Evolutionary conservation across 495 filamentous ascomycete genomes (phyloP), one percentile per base, ranked within the genome.

Genomic region (Talaromyces wortmannii): DNA sequence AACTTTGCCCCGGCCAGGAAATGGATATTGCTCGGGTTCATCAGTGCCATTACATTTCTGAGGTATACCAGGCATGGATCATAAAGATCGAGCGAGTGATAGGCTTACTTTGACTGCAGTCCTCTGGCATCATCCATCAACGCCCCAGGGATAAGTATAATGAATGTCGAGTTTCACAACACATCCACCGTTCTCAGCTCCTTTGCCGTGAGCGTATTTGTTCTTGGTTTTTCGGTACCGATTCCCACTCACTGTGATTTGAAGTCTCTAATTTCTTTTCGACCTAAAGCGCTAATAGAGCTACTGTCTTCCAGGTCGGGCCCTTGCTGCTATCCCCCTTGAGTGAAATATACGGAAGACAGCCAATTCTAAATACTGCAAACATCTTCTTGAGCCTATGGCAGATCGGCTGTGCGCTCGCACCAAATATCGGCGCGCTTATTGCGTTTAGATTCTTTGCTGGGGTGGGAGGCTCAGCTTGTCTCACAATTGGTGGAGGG

Each of bases 311-410:
- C 42, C 42, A 12, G 43, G 50, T 81, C 46, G 83, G 83, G 10
- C 71, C 83, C 0, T 64, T 87, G 4, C 46, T 87, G 43, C 66
- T 88, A 5, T 82, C 83, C 1, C 86, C 86, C 0, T 16, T 71
- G 15, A 69, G 67, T 55, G 84, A 88, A 59, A 67, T 84, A 30
- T 83, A 82, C 57, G 84, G 84, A 17, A 73, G 85, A 13, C 61
- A 74, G 3, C 56, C 64, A 3, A 54, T 83, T 23, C 79, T 83
- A 51, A 67, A 76, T 53, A 60, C 63, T 5, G 72, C 71, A 59
- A 84, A 80, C 53, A 67, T 76, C 48, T 61, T 76, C n/a, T 82
- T 82, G 61, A 70, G 77, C 15, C 43, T 73, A 33, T 82, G 75
- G 61, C 74, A 78, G 18, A 63, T 82, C 44, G 76, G 68, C 17